Base-by-base conservation (phyloP, 305 asterid genomes). In the Fraxinus xanthoxyloides region DNA sequence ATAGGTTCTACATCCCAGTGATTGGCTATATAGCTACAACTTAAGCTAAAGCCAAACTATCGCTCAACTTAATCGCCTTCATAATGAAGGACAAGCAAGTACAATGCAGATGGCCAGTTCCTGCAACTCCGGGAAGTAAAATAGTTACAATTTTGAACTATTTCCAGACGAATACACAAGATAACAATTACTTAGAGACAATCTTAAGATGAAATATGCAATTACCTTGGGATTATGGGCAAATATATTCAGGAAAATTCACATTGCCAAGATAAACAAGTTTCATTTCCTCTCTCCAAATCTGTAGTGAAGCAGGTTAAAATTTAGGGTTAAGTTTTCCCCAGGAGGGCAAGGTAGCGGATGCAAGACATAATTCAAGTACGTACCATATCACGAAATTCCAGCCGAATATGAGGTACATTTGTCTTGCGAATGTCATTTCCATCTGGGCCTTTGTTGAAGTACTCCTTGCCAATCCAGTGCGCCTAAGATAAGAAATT, bases 391-490 rank as follows among this genome's bases (percentile, higher is more conserved):
- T 96, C 98, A 74, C 98, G 97, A 84, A 96, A 96, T 84, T 96
- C 99, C 35, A 96, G 91, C 82, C 99, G 90, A 83, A 96, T 94
- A 83, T 92, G 98, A 82, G 99, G 99, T 75, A 96, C 99, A 81
- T 96, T 96, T 67, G 99, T 96, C 94, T 87, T 92, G 88, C 85
- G 99, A 85, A 94, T 96, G 86, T 96, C 97, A 81, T 96, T 96
- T 74, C 98, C 99, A 84, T 94, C 92, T 0, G 99, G 98, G 77
- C 98, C 98, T 80, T 91, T 94, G 88, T 79, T 92, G 92, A 82
- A 93, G 87, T 94, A 96, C 86, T 85, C 96, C 90, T 90, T 88
- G 24, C 98, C 99, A 59, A 96, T 85, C 99, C 99, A 96, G 86
- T 96, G 99, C 15, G 98, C 82, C 99, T 96, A 89, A 75, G 72